Conservation (phyloP, 163 green algal species). For the Scenedesmus sp. region DNA sequence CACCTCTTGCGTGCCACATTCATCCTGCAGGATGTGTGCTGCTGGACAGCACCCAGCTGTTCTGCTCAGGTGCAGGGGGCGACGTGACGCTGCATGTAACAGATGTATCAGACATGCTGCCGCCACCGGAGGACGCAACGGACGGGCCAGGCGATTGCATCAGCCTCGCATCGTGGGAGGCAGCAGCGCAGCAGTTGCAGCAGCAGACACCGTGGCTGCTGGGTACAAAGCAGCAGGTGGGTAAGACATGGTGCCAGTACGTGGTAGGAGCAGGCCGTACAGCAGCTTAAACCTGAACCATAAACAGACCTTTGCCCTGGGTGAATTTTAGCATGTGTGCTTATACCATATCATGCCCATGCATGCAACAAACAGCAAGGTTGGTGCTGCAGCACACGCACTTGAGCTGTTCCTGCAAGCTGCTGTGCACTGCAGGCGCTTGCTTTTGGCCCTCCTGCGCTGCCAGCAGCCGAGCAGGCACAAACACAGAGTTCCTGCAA, state of each 20-base stretch:
- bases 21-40: neutral
- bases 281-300: too few species aligned
- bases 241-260: neutral
- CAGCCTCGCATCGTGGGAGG: neutral
- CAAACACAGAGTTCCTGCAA: neutral
- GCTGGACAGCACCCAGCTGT: neutral
- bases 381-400: neutral
- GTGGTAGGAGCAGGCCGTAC: neutral
- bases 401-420: neutral
- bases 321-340: too few species aligned
- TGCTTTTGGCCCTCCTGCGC: too few species aligned
- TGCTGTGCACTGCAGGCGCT: neutral
- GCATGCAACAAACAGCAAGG: neutral
- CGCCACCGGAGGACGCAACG: neutral
- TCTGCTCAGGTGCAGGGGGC: neutral
- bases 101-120: neutral
- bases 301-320: too few species aligned
- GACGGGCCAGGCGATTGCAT: neutral
- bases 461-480: too few species aligned
- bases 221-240: neutral
- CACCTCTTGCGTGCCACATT: neutral
- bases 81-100: neutral
- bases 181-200: conserved; percentile 9
- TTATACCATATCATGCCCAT: neutral
- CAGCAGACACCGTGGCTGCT: neutral